phyloP scores from a whole-genome alignment of 768 basidiomycete genomes.

The Amanita rimosa region DNA sequence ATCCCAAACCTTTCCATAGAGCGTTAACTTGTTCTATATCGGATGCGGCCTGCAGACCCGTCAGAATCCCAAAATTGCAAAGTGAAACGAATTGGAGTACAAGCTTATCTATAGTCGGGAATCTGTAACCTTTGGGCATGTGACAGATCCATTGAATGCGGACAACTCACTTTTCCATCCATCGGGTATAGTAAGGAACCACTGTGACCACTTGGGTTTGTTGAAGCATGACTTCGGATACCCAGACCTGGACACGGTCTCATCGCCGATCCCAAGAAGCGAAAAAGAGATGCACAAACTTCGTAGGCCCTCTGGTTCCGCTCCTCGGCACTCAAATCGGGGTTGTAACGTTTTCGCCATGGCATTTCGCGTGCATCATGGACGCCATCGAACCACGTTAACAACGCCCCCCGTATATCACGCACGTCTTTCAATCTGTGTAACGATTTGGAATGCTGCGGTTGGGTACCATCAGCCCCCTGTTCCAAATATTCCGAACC shows the following conservation, averaged over 20 bases:
- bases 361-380: constrained; percentile 75
- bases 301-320: constrained; percentile 87
- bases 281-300: constrained; percentile 27
- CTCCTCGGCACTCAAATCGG: constrained; percentile 37
- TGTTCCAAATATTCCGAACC: constrained; percentile 1
- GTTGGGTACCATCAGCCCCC: constrained; percentile 7
- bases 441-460: constrained; percentile 29
- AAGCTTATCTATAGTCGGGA: constrained; percentile 71
- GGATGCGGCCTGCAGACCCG: constrained; percentile 39
- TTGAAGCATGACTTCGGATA: constrained; percentile 93
- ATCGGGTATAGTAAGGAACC: constrained; percentile 86
- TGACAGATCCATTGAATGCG: background rate
- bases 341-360: constrained; percentile 72
- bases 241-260: constrained; percentile 51
- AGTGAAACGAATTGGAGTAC: constrained; percentile 27
- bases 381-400: constrained; percentile 63
- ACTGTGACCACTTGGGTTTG: constrained; percentile 92
- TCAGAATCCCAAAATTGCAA: constrained; percentile 7
- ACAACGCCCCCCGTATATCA: constrained; percentile 36
- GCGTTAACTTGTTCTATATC: constrained; percentile 79
- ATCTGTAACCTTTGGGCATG: constrained; percentile 32
- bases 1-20: constrained; percentile 88
- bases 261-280: background rate
- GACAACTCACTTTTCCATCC: constrained; percentile 63
- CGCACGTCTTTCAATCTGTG: constrained; percentile 35